Evolutionary conservation across 257 asterid genomes (phyloP), one percentile per base, ranked within the genome.

Genomic region (Salvia hispanica): DNA sequence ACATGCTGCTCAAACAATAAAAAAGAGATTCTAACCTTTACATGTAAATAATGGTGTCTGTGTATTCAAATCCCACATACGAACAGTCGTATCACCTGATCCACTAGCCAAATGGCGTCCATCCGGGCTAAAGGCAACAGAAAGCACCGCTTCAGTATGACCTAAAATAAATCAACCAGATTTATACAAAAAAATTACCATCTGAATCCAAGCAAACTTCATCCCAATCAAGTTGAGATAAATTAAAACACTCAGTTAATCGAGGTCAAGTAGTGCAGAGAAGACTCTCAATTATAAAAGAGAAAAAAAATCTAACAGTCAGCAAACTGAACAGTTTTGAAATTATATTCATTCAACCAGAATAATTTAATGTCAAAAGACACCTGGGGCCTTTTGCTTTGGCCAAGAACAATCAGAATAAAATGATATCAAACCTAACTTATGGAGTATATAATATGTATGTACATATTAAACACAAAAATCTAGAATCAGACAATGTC

Each of bases 31-130:
- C 87, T 70, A 58, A 93, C 99, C 99, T 86, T 79, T 79, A 69
- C 94, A 90, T 33, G 95, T 88, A 80, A 86, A 90, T 65, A 88
- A 72, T 2, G 99, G 99, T 48, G 97, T 90, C 83, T 90, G 99
- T 14, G 99, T 93, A 76, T 71, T 86, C 56, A 90, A 85, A 80
- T 93, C 97, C 99, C 99, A 93, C 31, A 93, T 73, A 51, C 95
- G 99, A 64, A 93, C 95, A 61, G 95, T 88, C 44, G 99, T 90
- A 77, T 93, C 99, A 76, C 97, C 99, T 14, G 99, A 93, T 44
- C 96, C 97, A 84, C 99, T 90, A 37, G 98, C 98, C 76, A 93
- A 78, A 14, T 87, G 92, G 42, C 78, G 84, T 52, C 99, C 97
- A 76, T 93, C 96, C 52, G 99, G 97, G 72, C 97, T 93, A 80